A percentile compares a stretch with the other conserved stretches of the same genome.
Conservation (phyloP, 352 stramenopile species). For the Albugo laibachii region DNA sequence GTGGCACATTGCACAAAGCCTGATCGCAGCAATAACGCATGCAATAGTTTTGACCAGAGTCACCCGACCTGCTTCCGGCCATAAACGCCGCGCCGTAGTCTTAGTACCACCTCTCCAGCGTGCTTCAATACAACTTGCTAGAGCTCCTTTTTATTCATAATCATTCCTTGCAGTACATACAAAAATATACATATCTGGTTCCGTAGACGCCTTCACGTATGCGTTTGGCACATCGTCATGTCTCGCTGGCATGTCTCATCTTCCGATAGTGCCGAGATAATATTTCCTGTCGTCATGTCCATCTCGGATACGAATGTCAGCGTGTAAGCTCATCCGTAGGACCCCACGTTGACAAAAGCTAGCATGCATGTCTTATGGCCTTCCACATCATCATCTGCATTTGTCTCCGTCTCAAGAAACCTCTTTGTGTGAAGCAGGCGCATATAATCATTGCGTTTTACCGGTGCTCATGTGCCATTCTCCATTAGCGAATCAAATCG, state of each 20-base stretch:
- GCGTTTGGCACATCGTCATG: constrained; percentile 3
- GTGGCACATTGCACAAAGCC: background rate
- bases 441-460: background rate
- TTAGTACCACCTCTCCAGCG: background rate
- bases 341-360: background rate
- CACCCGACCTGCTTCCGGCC: constrained; percentile 2
- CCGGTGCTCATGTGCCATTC: constrained; percentile 1
- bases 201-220: constrained; percentile 1
- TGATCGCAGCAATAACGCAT: background rate
- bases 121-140: background rate
- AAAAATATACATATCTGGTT: constrained; percentile 6
- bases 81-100: constrained; percentile 3
- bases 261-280: background rate
- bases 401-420: constrained; percentile 2
- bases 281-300: background rate
- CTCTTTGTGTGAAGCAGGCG: background rate
- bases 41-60: constrained; percentile 5
- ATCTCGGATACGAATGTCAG: constrained; percentile 1
- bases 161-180: background rate
- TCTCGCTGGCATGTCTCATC: background rate
- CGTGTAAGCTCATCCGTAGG: background rate
- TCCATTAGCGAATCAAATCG: background rate
- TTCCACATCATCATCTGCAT: constrained; percentile 1
- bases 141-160: background rate
- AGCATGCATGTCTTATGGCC: constrained; percentile 4